Percentiles rank a stretch among this genome's conserved stretches.
phyloP scores from a whole-genome alignment of 2,329 filamentous ascomycete species.

The Nothomitra cinnamomea region DNA sequence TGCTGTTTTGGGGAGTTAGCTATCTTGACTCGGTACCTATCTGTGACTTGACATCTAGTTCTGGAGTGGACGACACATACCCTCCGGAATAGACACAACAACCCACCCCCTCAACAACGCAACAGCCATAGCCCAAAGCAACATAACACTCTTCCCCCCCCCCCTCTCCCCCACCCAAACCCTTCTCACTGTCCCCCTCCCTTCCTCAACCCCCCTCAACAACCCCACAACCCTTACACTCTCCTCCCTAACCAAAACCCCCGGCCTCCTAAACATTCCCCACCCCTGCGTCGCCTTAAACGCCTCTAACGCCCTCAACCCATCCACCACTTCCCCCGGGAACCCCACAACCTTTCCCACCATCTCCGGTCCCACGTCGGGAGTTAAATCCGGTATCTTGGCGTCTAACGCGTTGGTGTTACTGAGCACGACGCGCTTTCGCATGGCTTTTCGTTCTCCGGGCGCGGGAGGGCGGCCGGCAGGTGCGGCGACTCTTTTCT shows the following conservation, averaged over 20 bases:
- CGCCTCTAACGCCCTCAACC: constrained; percentile 65
- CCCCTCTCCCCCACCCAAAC: constrained; percentile 58
- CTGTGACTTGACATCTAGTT: background rate
- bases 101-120: constrained; percentile 74
- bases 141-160: constrained; percentile 72
- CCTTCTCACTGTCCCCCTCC: constrained; percentile 23
- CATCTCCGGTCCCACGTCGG: constrained; percentile 33
- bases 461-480: constrained; percentile 37
- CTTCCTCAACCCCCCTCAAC: constrained; percentile 34
- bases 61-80: constrained; percentile 30
- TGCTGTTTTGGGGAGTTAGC: constrained; percentile 31
- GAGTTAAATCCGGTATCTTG: constrained; percentile 41
- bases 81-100: constrained; percentile 77
- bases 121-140: constrained; percentile 70
- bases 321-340: constrained; percentile 54
- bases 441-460: constrained; percentile 73
- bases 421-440: constrained; percentile 79
- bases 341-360: constrained; percentile 53
- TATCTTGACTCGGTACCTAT: background rate
- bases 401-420: constrained; percentile 86
- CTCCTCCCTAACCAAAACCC: constrained; percentile 61
- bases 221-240: constrained; percentile 52
- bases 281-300: constrained; percentile 87
- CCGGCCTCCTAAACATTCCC: constrained; percentile 69
- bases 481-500: constrained; percentile 23